Conservation (phyloP, 768 basidiomycete species). For the Leccinum obscurum region DNA sequence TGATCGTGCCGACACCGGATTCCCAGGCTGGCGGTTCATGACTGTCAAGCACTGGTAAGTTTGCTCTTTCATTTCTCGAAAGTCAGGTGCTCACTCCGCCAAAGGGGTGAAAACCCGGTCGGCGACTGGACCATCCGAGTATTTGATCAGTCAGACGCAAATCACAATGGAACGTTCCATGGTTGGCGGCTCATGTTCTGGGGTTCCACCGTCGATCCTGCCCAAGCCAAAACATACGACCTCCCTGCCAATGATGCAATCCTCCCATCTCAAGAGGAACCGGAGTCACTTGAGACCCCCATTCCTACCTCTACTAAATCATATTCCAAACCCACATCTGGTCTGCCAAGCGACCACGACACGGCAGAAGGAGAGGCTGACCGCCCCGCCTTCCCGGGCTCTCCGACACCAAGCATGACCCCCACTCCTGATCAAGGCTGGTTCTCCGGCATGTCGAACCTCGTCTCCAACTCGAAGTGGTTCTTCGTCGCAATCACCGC, state of each 20-base stretch:
- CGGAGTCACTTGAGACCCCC: constrained; percentile 40
- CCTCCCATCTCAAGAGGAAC: constrained; percentile 48
- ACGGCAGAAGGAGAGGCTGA: constrained; percentile 76
- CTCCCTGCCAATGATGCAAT: constrained; percentile 53
- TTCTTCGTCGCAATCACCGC: constrained; percentile 84
- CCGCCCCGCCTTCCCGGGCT: constrained; percentile 64
- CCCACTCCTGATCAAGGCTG: constrained; percentile 79
- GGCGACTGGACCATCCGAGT: constrained; percentile 91
- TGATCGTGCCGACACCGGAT: constrained; percentile 70
- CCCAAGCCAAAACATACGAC: constrained; percentile 60
- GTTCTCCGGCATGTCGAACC: constrained; percentile 75
- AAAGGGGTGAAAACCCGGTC: constrained; percentile 89
- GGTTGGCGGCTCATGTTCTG: constrained; percentile 93
- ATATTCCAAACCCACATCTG: constrained; percentile 81
- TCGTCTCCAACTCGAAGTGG: constrained; percentile 82
- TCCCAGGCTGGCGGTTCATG: constrained; percentile 98
- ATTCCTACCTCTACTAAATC: constrained; percentile 53
- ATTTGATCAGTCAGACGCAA: constrained; percentile 68
- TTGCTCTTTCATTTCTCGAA: constrained; percentile 3
- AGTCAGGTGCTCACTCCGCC: constrained; percentile 14
- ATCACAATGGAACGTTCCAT: constrained; percentile 66
- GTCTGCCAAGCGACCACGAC: constrained; percentile 86
- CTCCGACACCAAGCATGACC: constrained; percentile 42
- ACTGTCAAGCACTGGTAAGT: constrained; percentile 91
- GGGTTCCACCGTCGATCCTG: constrained; percentile 81